phyloP scores from a whole-genome alignment of 306 rosid genomes.

The Gastrolobium bilobum region DNA sequence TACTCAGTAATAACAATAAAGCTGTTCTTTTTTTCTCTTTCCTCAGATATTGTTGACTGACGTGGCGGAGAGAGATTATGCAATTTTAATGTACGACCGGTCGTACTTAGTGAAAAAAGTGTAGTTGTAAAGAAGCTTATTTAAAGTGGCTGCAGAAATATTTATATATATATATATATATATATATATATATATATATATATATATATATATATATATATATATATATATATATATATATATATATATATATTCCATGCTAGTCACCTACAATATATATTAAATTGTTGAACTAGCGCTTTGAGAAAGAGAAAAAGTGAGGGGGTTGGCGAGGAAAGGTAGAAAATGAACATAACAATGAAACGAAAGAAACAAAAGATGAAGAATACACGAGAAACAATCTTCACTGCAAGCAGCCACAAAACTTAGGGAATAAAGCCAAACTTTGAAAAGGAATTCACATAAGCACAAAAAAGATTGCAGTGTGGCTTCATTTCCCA shows the following conservation, averaged over 20 bases:
- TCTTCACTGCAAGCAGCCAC: not conserved
- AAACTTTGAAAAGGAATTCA: constrained; percentile 38
- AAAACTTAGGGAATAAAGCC: constrained; percentile 12
- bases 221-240: too few species aligned
- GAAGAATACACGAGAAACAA: not conserved
- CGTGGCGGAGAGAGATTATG: too few species aligned
- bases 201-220: too few species aligned
- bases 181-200: too few species aligned
- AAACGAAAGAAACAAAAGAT: constrained; percentile 31
- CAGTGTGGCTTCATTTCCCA: constrained; percentile 57
- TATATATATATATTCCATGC: not conserved
- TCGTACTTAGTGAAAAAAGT: too few species aligned
- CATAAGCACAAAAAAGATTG: constrained; percentile 8
- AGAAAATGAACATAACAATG: not conserved
- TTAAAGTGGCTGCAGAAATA: too few species aligned
- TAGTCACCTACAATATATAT: constrained; percentile 17
- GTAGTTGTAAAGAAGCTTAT: too few species aligned
- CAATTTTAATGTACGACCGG: too few species aligned
- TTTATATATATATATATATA: too few species aligned
- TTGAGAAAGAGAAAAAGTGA: constrained; percentile 8
- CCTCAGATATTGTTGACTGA: too few species aligned
- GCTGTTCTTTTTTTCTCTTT: too few species aligned
- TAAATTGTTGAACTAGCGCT: constrained; percentile 13
- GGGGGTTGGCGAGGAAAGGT: not conserved
- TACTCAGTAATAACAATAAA: too few species aligned